Evolutionary conservation across 2,329 filamentous ascomycete species (phyloP).

Genomic region (Phyllosticta citriasiana): DNA sequence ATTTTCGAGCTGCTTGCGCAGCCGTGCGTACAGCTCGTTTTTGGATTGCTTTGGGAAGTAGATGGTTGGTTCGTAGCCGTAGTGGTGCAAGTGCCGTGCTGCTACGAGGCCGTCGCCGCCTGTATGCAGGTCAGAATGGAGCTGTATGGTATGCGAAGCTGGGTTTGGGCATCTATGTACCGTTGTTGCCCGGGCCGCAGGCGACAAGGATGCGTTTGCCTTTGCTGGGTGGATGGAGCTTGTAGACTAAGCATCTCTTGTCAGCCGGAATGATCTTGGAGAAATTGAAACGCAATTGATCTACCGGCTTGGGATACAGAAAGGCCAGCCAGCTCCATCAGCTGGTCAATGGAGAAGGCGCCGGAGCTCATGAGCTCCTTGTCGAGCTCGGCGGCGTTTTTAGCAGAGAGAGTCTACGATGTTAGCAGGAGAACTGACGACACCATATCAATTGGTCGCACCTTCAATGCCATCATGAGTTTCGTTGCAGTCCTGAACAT

Average conservation of each 20-base stretch:
- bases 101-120: slow-evolving; percentile 92
- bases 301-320: slow-evolving; percentile 83
- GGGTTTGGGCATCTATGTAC: slow-evolving; percentile 10
- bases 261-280: background rate
- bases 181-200: slow-evolving; percentile 73
- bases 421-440: background rate
- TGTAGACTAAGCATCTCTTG: slow-evolving; percentile 55
- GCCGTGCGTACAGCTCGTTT: slow-evolving; percentile 82
- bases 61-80: slow-evolving; percentile 78
- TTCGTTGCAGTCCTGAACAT: background rate
- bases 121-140: slow-evolving; percentile 25
- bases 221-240: slow-evolving; percentile 63
- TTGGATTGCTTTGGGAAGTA: slow-evolving; percentile 92
- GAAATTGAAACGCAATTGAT: slow-evolving; percentile 13
- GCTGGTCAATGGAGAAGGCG: slow-evolving; percentile 87
- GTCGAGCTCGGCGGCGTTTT: slow-evolving; percentile 81
- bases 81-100: slow-evolving; percentile 82
- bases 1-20: slow-evolving; percentile 74
- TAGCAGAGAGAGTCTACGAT: slow-evolving; percentile 70
- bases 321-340: slow-evolving; percentile 93
- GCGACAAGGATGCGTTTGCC: slow-evolving; percentile 71
- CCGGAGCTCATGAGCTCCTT: slow-evolving; percentile 84
- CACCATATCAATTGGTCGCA: slow-evolving; percentile 3
- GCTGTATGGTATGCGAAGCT: background rate
- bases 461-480: slow-evolving; percentile 18